phyloP scores from a whole-genome alignment of 148 eudicot genomes.

The Rhododendron molle region DNA sequence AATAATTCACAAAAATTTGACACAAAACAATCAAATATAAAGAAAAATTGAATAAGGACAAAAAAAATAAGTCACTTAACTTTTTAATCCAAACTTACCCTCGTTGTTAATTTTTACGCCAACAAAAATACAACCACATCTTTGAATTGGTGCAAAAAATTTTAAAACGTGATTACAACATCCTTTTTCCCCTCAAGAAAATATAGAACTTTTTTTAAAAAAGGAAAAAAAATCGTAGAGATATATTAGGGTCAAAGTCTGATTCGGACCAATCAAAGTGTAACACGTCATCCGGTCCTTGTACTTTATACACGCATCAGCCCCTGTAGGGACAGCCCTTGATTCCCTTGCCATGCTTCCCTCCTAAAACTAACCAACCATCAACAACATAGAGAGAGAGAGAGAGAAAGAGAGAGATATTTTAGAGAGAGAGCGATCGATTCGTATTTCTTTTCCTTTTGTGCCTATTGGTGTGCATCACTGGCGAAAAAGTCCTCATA shows the following conservation, averaged over 20 bases:
- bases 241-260: not conserved
- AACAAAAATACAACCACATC: not conserved
- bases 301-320: not conserved
- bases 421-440: conserved; percentile 6
- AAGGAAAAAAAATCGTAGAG: not conserved
- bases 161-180: not conserved
- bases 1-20: too few species aligned
- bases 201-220: too few species aligned
- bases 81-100: too few species aligned
- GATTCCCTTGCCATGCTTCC: not conserved
- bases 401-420: conserved; percentile 16
- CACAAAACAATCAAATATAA: too few species aligned
- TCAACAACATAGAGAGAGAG: conserved; percentile 5
- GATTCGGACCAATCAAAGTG: not conserved
- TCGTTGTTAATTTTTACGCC: too few species aligned
- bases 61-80: too few species aligned
- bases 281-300: not conserved
- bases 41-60: too few species aligned
- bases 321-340: not conserved
- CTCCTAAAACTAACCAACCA: not conserved
- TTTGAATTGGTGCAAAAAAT: not conserved
- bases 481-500: not conserved
- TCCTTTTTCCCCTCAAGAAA: not conserved
- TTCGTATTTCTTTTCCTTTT: not conserved
- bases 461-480: not conserved